Evolutionary conservation across 2,329 filamentous ascomycete genomes (phyloP).

Genomic region (Sphaerulina vaccinii): DNA sequence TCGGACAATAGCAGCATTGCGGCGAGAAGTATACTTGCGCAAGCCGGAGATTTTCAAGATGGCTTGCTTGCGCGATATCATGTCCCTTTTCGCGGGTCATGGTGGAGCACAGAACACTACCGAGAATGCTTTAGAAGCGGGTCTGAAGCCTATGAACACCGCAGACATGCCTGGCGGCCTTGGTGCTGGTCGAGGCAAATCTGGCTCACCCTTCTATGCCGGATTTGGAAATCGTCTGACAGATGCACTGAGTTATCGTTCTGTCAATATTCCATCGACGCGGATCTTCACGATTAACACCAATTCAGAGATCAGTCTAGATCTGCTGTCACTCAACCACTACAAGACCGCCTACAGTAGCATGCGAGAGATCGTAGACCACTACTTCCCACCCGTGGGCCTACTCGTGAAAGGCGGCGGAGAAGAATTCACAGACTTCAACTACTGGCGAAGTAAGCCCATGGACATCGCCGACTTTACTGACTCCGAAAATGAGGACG

Average conservation of each 20-base stretch:
- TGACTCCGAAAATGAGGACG: conserved; percentile 67
- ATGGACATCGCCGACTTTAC: conserved; percentile 86
- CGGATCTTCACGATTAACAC: conserved; percentile 99
- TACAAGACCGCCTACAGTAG: conserved; percentile 96
- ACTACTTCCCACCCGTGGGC: conserved; percentile 92
- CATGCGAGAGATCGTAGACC: conserved; percentile 95
- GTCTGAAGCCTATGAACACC: conserved; percentile 25
- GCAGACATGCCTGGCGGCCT: conserved; percentile 16
- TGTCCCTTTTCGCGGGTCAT: conserved; percentile 67
- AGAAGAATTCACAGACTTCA: conserved; percentile 95
- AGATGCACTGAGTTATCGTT: conserved; percentile 92
- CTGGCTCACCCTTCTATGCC: conserved; percentile 77
- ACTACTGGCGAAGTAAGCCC: conserved; percentile 86
- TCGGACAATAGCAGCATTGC: conserved; percentile 86
- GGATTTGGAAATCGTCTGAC: conserved; percentile 96
- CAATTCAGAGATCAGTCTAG: conserved; percentile 90
- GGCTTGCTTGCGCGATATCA: conserved; percentile 93
- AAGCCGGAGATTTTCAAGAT: conserved; percentile 99
- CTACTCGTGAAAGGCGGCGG: conserved; percentile 84
- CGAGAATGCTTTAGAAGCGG: conserved; percentile 30
- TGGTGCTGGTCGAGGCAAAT: conserved; percentile 29
- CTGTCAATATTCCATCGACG: conserved; percentile 89
- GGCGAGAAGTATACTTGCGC: conserved; percentile 88
- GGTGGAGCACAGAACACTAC: conserved; percentile 36
- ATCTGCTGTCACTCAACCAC: conserved; percentile 85